Conservation (phyloP, 305 asterid genomes). For the Fraxinus sp. region DNA sequence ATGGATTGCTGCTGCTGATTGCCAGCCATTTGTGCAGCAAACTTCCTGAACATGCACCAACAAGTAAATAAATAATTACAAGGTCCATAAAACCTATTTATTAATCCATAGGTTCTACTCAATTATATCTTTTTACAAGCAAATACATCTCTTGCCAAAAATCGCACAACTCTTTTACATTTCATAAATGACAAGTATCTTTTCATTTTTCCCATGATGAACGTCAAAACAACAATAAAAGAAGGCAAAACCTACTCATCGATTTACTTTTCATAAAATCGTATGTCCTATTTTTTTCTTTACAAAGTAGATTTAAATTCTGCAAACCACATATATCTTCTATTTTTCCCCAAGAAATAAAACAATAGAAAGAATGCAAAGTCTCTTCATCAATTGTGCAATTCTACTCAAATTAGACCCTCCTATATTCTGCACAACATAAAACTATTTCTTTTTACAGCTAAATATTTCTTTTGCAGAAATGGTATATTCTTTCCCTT, state of each 20-base stretch:
- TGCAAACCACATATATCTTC: not conserved
- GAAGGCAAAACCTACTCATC: not conserved
- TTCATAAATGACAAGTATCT: too few relatives aligned
- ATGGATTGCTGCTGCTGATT: slow-evolving; percentile 33
- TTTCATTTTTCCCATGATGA: too few relatives aligned
- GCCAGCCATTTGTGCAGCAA: slow-evolving; percentile 56
- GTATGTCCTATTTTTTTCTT: too few relatives aligned
- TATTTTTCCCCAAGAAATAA: not conserved
- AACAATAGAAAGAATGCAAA: not conserved
- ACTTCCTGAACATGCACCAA: slow-evolving; percentile 36
- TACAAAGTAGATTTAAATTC: too few relatives aligned
- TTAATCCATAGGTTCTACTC: not conserved
- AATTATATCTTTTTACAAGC: too few relatives aligned
- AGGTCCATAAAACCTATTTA: not conserved
- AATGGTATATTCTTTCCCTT: not conserved
- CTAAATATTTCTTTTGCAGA: not conserved
- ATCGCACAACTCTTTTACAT: too few relatives aligned
- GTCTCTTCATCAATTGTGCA: not conserved
- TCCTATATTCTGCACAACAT: too few relatives aligned
- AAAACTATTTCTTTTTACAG: too few relatives aligned
- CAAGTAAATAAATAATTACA: not conserved
- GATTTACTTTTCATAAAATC: not conserved
- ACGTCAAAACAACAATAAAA: not conserved
- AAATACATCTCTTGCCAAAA: too few relatives aligned
- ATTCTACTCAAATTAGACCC: not conserved